Evolutionary conservation across 352 stramenopile genomes (phyloP), one percentile per base, ranked within the genome.

Genomic region (Phytophthora hybrid): DNA sequence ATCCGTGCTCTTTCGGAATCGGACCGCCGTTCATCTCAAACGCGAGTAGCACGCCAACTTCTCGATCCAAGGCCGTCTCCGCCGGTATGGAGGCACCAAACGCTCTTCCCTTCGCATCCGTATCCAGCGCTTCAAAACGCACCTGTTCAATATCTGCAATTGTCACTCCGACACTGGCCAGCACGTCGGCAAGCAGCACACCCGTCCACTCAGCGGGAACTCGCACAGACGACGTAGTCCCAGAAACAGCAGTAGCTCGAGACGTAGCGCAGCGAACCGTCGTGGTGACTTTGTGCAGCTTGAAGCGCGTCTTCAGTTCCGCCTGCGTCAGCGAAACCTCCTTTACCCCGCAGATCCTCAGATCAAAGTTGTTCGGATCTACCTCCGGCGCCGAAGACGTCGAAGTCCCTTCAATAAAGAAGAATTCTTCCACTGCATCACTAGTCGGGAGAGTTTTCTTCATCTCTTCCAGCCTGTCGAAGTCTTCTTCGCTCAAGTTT

Each of bases 11-110:
- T n/a, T 89, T 87, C 14, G 89, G 87, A 46, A 95, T 79, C 8
- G 76, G 66, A 59, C 69, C 73, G 54, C 71, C 96, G 73, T 99
- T 98, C 96, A 99, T 99, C 83, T 98, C 93, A 69, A 98, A 99
- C 8, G 94, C 94, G 39, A 99, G 68, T 59, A 99, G 77, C 7
- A 97, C 92, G 66, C 99, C 97, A 16, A 90, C 90, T 56, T 91
- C 87, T 49, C 83, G 80, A 79, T 91, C 88, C 13, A 97, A 64
- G 5, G 94, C 97, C 63, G 98, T 99, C 51, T 89, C 71, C 61
- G 96, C 84, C 13, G 88, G 90, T 56, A 98, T 97, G 44, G 79
- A 93, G 18, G 85, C 77, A n/a, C 89, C 84, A 39, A 91, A 92
- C 18, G 59, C 47, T 61, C 71, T 67, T 10, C 80, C 78, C 26